Evolutionary conservation across 2,329 filamentous ascomycete genomes (phyloP).

Genomic region (Ascocoryne sarcoides): DNA sequence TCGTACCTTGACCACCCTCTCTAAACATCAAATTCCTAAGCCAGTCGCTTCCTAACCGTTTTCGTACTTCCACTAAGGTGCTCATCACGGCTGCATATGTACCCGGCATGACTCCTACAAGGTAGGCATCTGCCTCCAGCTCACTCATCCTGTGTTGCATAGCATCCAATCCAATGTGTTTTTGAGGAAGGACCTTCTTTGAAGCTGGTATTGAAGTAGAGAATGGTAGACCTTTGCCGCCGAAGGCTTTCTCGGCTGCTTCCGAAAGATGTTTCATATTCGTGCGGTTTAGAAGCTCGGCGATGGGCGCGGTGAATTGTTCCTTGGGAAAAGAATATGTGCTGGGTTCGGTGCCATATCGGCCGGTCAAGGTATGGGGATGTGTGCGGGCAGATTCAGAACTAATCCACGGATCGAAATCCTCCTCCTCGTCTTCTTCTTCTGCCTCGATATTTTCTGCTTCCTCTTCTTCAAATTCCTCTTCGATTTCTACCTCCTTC

Average conservation of each 20-base stretch:
- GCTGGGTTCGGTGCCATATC: constrained; percentile 62
- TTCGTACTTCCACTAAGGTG: constrained; percentile 63
- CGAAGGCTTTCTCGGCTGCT: constrained; percentile 65
- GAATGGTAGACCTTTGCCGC: constrained; percentile 65
- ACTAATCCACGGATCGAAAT: constrained; percentile 21
- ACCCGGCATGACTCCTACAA: constrained; percentile 61
- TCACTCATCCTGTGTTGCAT: constrained; percentile 59
- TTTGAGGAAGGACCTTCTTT: constrained; percentile 50
- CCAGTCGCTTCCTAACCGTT: constrained; percentile 64
- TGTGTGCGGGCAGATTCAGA: constrained; percentile 52
- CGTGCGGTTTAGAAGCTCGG: constrained; percentile 55
- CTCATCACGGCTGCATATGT: constrained; percentile 61
- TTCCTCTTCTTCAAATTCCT: constrained; percentile 23
- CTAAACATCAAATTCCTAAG: constrained; percentile 53
- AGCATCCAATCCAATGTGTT: constrained; percentile 54
- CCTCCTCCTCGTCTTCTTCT: constrained; percentile 19
- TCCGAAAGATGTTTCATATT: constrained; percentile 67
- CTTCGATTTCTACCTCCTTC: constrained; percentile 17
- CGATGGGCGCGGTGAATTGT: constrained; percentile 62
- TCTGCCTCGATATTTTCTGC: constrained; percentile 8
- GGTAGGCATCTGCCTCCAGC: constrained; percentile 66
- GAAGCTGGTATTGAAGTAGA: constrained; percentile 61
- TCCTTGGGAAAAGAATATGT: constrained; percentile 67
- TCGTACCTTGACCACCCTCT: constrained; percentile 44
- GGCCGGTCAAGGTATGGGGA: constrained; percentile 63